Base-by-base conservation (phyloP, 1,139 yeast species). In the Candida pseudoviswanathii region DNA sequence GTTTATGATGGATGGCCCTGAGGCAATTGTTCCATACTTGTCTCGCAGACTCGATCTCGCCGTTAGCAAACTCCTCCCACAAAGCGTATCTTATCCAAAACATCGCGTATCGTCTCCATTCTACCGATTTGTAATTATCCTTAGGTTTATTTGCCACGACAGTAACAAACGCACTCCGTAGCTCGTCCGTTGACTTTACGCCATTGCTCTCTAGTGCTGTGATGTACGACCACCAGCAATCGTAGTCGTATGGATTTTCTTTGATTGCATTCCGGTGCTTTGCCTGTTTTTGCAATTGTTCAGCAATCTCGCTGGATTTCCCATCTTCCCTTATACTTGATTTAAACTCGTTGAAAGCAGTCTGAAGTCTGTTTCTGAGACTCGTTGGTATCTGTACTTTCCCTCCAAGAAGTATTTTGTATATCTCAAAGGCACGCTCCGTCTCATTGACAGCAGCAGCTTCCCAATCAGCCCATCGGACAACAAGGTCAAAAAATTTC, bases 141-240 rank as follows among this genome's bases (percentile, higher is more conserved):
- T 36, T 22, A 0, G 87, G 82, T 2, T 53, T 50, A 2, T 62
- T 53, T 0, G 66, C 54, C 0, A 81, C 64, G 0, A 89, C 81
- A 6, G 75, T 65, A 49, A 81, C 82, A 58, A 77, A 84, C 1
- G 46, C 62, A 16, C 22, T 22, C 27, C 40, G 22, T 30, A 48
- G 9, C 9, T 37, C 50, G 7, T 33, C 49, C 33, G 58, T 54
- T 49, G 64, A 64, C 2, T 64, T 56, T 5, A 54, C 37, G 30
- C 41, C 31, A 7, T 46, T 42, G 4, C 11, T 11, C 0, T 75
- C 43, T 66, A 82, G 56, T 24, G 88, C 60, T 22, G 78, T 75
- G 2, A 89, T 57, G 57, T 85, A 84, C 0, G 81, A 65, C 90
- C 96, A 90, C 97, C 97, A 91, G 0, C 83, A 70, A 60, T 87